Percentiles rank a stretch among this genome's conserved stretches.
Conservation (phyloP, 345 rosid genomes). For the Conringia planisiliqua region DNA sequence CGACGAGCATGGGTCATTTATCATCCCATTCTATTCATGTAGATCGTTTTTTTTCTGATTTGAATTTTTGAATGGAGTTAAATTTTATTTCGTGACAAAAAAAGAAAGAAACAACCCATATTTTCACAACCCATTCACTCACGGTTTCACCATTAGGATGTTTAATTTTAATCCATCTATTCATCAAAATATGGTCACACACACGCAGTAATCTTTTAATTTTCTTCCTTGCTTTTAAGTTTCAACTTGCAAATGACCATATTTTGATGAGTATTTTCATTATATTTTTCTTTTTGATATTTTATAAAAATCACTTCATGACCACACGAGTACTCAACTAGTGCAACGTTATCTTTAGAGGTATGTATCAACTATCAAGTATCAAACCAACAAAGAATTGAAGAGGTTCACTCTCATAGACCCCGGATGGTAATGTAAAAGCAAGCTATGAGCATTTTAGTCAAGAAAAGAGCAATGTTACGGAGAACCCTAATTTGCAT, state of each 20-base stretch:
- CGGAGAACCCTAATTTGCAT: slow-evolving; percentile 29
- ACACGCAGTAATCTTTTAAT: no score
- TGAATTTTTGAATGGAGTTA: no score
- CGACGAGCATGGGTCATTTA: no score
- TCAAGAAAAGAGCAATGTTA: slow-evolving; percentile 9
- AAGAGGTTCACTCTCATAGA: background rate
- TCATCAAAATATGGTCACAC: background rate
- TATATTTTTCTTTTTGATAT: no score
- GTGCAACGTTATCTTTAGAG: background rate
- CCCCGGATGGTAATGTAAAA: background rate
- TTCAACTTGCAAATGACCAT: no score
- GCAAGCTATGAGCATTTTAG: slow-evolving; percentile 5
- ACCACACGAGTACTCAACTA: background rate
- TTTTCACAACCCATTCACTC: no score
- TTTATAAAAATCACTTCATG: background rate
- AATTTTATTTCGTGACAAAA: no score
- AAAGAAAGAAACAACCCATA: no score
- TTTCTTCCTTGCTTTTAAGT: no score
- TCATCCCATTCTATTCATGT: no score
- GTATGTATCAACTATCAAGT: no score
- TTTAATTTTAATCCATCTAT: background rate
- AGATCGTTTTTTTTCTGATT: no score
- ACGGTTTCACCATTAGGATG: background rate
- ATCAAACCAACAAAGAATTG: background rate
- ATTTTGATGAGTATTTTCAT: background rate